phyloP scores from a whole-genome alignment of 768 basidiomycete species.

The Russula lepida region DNA sequence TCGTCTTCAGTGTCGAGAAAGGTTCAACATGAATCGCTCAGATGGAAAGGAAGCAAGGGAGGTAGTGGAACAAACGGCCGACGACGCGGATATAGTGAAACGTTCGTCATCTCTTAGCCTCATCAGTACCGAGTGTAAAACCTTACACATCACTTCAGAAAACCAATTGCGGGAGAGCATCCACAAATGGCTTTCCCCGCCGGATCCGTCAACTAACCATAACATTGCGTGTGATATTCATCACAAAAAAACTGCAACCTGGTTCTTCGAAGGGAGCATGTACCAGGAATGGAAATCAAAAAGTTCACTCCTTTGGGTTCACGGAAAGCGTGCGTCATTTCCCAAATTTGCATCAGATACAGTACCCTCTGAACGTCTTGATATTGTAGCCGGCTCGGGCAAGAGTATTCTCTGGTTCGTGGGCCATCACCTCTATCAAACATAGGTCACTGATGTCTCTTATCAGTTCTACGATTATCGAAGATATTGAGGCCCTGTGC shows the following conservation, averaged over 20 bases:
- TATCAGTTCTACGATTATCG: background rate
- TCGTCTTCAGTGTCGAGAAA: background rate
- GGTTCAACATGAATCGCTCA: background rate
- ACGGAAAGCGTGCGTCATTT: background rate
- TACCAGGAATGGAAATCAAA: background rate
- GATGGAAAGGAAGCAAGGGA: background rate
- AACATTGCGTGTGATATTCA: background rate
- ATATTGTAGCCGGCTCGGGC: background rate
- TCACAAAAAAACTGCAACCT: background rate
- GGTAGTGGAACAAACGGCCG: background rate
- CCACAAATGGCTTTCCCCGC: background rate
- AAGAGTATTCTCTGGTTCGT: background rate
- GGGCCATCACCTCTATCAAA: background rate
- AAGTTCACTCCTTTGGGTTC: background rate
- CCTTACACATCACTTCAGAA: background rate
- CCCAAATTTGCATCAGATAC: background rate
- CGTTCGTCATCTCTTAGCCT: background rate
- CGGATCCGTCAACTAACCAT: background rate
- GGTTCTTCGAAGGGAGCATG: background rate
- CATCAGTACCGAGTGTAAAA: no score
- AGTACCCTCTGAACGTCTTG: background rate
- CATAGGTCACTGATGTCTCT: background rate
- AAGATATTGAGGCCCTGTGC: background rate
- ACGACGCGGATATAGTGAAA: background rate
- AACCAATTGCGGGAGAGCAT: background rate